Conservation (phyloP, 2,329 filamentous ascomycete genomes). For the Colletotrichum cordylinicola region DNA sequence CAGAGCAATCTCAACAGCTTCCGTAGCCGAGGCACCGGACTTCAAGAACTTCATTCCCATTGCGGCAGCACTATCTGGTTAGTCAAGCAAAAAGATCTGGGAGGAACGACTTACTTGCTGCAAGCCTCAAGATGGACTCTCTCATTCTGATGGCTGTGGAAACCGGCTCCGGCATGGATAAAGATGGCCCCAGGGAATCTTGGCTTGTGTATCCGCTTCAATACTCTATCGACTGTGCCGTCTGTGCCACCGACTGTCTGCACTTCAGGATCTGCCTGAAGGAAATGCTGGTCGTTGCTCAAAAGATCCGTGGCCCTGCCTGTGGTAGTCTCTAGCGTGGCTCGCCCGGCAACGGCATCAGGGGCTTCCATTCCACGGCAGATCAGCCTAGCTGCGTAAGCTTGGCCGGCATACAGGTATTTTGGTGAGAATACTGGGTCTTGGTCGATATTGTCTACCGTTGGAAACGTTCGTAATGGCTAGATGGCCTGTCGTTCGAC, state of each 20-base stretch:
- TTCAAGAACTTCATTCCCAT: constrained; percentile 83
- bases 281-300: background rate
- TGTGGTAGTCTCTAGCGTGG: background rate
- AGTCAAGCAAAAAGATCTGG: background rate
- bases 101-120: constrained; percentile 71
- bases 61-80: constrained; percentile 72
- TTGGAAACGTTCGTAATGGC: background rate
- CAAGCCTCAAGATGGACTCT: constrained; percentile 84
- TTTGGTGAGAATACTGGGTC: background rate
- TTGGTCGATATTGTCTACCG: background rate
- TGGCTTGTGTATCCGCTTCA: constrained; percentile 38
- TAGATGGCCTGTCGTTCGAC: background rate
- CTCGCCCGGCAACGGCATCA: background rate
- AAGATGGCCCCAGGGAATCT: constrained; percentile 76
- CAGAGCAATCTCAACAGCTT: constrained; percentile 90
- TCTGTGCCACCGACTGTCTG: constrained; percentile 35
- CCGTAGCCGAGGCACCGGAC: constrained; percentile 79
- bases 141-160: constrained; percentile 89
- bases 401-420: background rate
- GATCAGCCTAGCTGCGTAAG: background rate
- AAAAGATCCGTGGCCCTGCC: background rate
- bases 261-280: background rate
- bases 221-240: constrained; percentile 45
- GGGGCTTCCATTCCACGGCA: constrained; percentile 8
- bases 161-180: constrained; percentile 94